phyloP scores from a whole-genome alignment of 495 filamentous ascomycete genomes.

The Aspergillus ellipticus region DNA sequence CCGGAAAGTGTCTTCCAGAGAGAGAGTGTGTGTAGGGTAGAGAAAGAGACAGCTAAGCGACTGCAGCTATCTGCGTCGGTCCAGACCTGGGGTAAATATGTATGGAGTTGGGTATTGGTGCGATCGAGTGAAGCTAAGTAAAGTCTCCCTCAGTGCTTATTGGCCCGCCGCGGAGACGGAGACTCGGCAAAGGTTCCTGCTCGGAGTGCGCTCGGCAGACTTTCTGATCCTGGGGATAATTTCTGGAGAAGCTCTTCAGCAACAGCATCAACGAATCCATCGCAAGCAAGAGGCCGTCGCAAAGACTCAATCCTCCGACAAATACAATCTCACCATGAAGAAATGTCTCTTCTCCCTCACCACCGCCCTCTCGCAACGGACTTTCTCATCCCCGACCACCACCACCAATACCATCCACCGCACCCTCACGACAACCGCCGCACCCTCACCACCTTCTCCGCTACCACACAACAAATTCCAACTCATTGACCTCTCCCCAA shows the following conservation, averaged over 20 bases:
- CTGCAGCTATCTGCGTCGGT: neutral
- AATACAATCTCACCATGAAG: constrained; percentile 5
- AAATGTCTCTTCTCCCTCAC: neutral
- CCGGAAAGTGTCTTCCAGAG: neutral
- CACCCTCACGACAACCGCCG: neutral
- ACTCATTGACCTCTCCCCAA: constrained; percentile 33
- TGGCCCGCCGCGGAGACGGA: constrained; percentile 6
- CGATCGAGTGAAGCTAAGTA: neutral
- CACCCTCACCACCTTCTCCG: constrained; percentile 4
- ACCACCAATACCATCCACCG: neutral
- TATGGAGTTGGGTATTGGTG: neutral
- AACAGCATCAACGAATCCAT: neutral
- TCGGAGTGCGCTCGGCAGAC: constrained; percentile 11
- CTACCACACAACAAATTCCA: constrained; percentile 23
- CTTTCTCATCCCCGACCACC: neutral
- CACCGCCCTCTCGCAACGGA: neutral
- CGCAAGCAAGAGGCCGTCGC: neutral
- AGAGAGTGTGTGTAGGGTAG: neutral
- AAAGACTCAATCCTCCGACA: neutral
- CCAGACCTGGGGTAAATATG: neutral
- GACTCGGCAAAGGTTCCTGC: constrained; percentile 8
- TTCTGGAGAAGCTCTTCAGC: constrained; percentile 9
- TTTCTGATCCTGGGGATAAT: constrained; percentile 4
- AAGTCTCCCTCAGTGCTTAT: constrained; percentile 10
- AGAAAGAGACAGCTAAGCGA: neutral